phyloP scores from a whole-genome alignment of 2,329 filamentous ascomycete genomes.

The Chrysoporthe deuterocubensis region DNA sequence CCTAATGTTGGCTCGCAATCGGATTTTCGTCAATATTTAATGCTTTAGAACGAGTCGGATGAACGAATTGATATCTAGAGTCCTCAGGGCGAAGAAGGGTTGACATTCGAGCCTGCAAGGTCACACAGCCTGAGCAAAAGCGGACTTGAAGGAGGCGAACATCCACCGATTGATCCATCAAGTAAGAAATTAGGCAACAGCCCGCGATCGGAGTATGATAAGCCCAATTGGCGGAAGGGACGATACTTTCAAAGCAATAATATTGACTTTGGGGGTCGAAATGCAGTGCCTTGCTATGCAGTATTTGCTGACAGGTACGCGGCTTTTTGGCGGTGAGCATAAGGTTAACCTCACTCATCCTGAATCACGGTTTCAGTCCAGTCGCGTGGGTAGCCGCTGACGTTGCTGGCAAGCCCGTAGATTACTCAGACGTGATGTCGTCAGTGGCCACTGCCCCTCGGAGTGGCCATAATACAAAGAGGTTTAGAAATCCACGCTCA shows the following conservation, averaged over 20 bases:
- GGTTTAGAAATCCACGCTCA: neutral
- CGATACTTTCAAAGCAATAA: neutral
- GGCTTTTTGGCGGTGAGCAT: neutral
- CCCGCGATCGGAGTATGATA: neutral
- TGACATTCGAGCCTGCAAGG: no score
- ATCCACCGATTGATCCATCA: neutral
- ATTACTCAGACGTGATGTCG: neutral
- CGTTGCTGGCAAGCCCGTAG: neutral
- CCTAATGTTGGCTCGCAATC: no score
- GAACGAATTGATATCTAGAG: no score
- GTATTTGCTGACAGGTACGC: neutral
- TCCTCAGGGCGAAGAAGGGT: no score
- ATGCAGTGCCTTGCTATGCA: neutral
- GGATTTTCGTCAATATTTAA: no score
- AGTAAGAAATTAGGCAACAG: neutral
- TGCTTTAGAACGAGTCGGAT: no score
- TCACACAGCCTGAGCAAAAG: neutral
- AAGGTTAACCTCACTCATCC: neutral
- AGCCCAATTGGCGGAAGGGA: neutral
- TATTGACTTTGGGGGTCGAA: neutral
- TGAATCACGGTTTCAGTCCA: neutral
- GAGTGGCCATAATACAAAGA: neutral
- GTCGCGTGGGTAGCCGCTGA: neutral
- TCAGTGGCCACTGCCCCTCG: neutral
- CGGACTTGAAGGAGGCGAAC: neutral